Conservation (phyloP, 495 filamentous ascomycete species). For the Penicillium verhagenii region DNA sequence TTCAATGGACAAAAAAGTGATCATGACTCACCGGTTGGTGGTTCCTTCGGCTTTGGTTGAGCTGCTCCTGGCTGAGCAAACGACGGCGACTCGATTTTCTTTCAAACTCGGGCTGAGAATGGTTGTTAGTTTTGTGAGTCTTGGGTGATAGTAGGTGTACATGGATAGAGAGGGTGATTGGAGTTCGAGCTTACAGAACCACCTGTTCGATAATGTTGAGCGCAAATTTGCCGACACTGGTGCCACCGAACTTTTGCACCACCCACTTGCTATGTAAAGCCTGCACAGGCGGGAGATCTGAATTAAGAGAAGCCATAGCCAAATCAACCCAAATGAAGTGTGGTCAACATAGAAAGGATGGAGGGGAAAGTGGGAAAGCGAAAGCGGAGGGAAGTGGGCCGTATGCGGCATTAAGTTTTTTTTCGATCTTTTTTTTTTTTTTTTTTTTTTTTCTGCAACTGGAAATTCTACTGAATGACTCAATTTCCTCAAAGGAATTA, state of each 20-base stretch:
- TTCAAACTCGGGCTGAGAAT: conserved; percentile 59
- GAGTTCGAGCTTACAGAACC: conserved; percentile 58
- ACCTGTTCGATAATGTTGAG: conserved; percentile 72
- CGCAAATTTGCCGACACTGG: conserved; percentile 69
- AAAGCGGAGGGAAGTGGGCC: conserved; percentile 41
- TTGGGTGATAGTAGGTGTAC: neutral
- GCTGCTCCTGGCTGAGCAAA: conserved; percentile 90
- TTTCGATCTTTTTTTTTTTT: conserved; percentile 11
- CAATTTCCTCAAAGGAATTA: neutral
- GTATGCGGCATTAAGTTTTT: conserved; percentile 12
- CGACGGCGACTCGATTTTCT: conserved; percentile 73
- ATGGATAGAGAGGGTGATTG: neutral
- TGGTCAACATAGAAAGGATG: conserved; percentile 8
- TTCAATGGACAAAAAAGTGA: neutral
- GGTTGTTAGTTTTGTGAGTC: conserved; percentile 9
- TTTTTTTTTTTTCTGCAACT: conserved; percentile 6
- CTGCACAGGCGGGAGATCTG: conserved; percentile 8
- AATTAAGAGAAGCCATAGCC: conserved; percentile 22
- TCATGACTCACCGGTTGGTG: conserved; percentile 80
- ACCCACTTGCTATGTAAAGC: conserved; percentile 55
- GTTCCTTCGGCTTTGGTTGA: conserved; percentile 89
- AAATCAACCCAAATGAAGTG: conserved; percentile 8
- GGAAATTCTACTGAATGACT: neutral
- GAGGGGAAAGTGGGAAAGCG: conserved; percentile 15
- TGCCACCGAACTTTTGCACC: conserved; percentile 86